Base-by-base conservation (phyloP, 306 rosid genomes). In the Prunus campanulata region DNA sequence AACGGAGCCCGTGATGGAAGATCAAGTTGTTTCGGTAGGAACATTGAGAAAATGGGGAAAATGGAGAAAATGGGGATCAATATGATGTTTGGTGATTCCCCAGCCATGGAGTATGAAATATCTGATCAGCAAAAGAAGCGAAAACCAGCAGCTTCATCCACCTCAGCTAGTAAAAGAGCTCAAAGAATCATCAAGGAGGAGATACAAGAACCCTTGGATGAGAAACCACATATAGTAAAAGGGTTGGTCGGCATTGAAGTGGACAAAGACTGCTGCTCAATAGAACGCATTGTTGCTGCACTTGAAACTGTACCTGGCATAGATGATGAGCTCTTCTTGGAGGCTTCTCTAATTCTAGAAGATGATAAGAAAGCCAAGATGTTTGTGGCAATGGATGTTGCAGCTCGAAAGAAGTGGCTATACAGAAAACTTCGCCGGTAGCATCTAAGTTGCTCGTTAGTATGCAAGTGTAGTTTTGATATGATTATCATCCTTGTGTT, bases 351-450 rank as follows among this genome's bases (percentile, higher is more conserved):
- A 62, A 79, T 82, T 46, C 81, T 89, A 19, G 90, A 89, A 81
- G 90, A 86, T 44, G 87, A 84, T 67, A 86, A 87, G 51, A 81
- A 84, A 69, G 88, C 90, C 59, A 74, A 71, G 76, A 83, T 75
- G 88, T 86, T 86, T 66, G 82, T 89, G n/a, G 87, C 90, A 32
- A 86, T 88, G 90, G 86, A 88, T 59, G 75, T 80, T 47, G 46
- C 82, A 14, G 74, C 86, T n/a, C 77, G 88, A 63, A 76, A 74
- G 67, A 84, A 75, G 66, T 88, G 92, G 92, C 73, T 88, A 78
- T 74, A 64, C 1, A 82, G 82, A 80, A 83, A 79, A 66, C 85
- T 89, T 62, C 60, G 74, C 61, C 39, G 15, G 78, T 82, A 83
- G 79, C n/a, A 39, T 66, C 16, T 32, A 25, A 72, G 22, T 39